Evolutionary conservation across 2,329 filamentous ascomycete species (phyloP).

Genomic region (Talaromyces sp.): DNA sequence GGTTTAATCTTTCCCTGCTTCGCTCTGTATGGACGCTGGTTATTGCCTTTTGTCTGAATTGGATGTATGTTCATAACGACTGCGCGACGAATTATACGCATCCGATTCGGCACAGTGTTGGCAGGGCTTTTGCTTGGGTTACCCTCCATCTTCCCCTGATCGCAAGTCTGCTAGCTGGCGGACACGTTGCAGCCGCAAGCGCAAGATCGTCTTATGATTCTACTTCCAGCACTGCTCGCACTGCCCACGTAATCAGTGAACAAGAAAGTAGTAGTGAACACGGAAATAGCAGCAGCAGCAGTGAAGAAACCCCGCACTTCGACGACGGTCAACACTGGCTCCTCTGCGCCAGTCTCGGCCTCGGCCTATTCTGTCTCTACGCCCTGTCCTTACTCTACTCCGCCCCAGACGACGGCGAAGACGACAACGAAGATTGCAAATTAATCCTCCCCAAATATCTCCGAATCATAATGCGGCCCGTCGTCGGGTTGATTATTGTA

Average conservation of each 20-base stretch:
- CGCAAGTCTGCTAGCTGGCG: conserved; percentile 45
- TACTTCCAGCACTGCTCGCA: not conserved
- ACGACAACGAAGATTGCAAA: too few species aligned
- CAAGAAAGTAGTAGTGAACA: too few species aligned
- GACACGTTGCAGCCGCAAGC: conserved; percentile 43
- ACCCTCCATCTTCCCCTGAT: conserved; percentile 44
- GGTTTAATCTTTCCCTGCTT: conserved; percentile 40
- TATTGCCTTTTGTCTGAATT: conserved; percentile 49
- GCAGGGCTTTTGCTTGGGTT: conserved; percentile 45
- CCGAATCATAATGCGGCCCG: conserved; percentile 25
- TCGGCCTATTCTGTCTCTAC: conserved; percentile 43
- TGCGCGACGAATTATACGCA: conserved; percentile 42
- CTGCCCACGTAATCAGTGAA: not conserved
- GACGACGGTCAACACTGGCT: conserved; percentile 45
- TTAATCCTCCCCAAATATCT: conserved; percentile 30
- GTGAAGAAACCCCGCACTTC: conserved; percentile 20
- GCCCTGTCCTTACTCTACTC: conserved; percentile 37
- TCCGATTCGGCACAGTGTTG: conserved; percentile 43
- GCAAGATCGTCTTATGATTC: conserved; percentile 17
- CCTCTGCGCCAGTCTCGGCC: conserved; percentile 43
- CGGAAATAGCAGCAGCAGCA: not conserved
- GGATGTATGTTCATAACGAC: conserved; percentile 48
- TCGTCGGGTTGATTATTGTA: conserved; percentile 34
- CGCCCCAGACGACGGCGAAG: conserved; percentile 36
- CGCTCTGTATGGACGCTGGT: conserved; percentile 47